A percentile compares a stretch with the other conserved stretches of the same genome.
Conservation (phyloP, 176 grass and related monocot species). For the Bromus sterilis region DNA sequence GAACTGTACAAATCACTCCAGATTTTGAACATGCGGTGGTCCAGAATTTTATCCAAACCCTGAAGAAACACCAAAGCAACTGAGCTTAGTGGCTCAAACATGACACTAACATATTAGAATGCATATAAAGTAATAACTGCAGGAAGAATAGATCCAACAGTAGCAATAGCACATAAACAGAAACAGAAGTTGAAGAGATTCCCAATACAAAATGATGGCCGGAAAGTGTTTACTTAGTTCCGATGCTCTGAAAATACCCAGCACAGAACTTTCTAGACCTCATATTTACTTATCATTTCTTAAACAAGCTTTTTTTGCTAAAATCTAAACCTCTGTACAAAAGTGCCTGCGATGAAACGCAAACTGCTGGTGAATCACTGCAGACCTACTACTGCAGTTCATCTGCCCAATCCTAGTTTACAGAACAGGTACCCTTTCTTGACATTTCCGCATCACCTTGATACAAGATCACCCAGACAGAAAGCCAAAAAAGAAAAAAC, state of each 20-base stretch:
- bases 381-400: not conserved
- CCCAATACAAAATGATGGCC: not conserved
- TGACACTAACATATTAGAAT: not conserved
- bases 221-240: not conserved
- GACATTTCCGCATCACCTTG: not conserved
- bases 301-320: constrained; percentile 9
- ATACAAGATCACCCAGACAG: not conserved
- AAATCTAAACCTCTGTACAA: not conserved
- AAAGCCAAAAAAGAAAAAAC: not conserved
- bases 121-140: not conserved
- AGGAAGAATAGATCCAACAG: not conserved
- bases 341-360: not conserved
- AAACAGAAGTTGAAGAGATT: not conserved
- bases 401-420: not conserved
- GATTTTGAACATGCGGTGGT: constrained; percentile 62
- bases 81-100: constrained; percentile 16
- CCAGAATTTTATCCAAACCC: constrained; percentile 84
- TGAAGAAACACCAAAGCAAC: constrained; percentile 24
- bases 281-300: not conserved
- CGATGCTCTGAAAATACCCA: not conserved
- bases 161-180: too few species aligned
- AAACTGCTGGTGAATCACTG: not conserved
- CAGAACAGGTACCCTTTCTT: not conserved
- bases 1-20: constrained; percentile 83
- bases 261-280: not conserved